Percentiles rank a stretch among this genome's conserved stretches.
Conservation (phyloP, 495 filamentous ascomycete genomes). For the Jackrogersella multiformis region DNA sequence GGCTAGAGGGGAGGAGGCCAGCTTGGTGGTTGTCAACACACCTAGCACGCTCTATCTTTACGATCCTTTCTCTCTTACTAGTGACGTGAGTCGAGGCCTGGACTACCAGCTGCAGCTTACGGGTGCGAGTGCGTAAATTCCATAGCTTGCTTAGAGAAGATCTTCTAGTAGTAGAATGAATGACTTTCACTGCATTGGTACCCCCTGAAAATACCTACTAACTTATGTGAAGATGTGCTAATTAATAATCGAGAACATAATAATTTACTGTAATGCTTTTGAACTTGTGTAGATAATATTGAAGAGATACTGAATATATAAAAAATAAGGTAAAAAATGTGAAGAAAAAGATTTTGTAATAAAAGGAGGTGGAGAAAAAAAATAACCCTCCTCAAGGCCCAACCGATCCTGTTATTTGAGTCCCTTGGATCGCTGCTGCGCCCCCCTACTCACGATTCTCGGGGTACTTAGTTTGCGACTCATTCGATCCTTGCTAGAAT, state of each 20-base stretch:
- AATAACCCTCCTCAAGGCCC: background rate
- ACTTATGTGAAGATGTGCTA: too few relatives aligned
- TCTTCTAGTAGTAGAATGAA: too few relatives aligned
- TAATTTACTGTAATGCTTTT: too few relatives aligned
- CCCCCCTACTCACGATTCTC: background rate
- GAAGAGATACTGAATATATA: too few relatives aligned
- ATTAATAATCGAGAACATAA: too few relatives aligned
- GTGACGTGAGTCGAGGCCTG: slow-evolving; percentile 51
- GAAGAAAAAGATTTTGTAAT: background rate
- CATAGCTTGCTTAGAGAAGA: background rate
- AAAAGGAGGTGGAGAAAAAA: background rate
- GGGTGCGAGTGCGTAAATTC: slow-evolving; percentile 42
- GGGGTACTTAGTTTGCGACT: background rate
- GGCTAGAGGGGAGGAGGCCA: slow-evolving; percentile 51
- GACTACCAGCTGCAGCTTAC: slow-evolving; percentile 51
- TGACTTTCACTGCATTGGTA: too few relatives aligned
- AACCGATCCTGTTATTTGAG: background rate
- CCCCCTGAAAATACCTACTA: too few relatives aligned
- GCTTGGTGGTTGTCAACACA: slow-evolving; percentile 56
- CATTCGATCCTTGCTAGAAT: background rate
- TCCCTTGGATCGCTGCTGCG: background rate
- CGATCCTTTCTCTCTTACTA: slow-evolving; percentile 54
- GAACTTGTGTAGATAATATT: too few relatives aligned
- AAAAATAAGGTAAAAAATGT: background rate
- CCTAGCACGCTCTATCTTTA: slow-evolving; percentile 50